A percentile compares a stretch with the other conserved stretches of the same genome.
phyloP scores from a whole-genome alignment of 345 rosid species.

The Pistacia vera region DNA sequence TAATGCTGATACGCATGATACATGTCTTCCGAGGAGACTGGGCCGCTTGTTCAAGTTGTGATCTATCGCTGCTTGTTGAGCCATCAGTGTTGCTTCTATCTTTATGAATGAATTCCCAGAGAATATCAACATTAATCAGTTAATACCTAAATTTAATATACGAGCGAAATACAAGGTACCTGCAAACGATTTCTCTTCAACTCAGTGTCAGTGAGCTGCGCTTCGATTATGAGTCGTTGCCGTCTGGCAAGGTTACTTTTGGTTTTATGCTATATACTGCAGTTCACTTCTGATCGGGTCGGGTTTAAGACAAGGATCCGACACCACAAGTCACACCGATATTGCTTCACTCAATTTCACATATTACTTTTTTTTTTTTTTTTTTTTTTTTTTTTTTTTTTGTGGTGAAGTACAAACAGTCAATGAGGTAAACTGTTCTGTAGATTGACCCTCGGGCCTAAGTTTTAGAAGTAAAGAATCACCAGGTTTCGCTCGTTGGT shows the following conservation, averaged over 20 bases:
- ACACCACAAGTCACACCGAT: background rate
- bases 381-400: too few relatives aligned
- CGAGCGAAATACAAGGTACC: background rate
- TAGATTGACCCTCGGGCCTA: too few relatives aligned
- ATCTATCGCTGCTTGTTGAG: conserved; percentile 18
- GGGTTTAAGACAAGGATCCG: background rate
- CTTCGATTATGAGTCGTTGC: background rate
- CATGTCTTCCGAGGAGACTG: conserved; percentile 56
- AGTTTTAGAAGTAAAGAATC: too few relatives aligned
- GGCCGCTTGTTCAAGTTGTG: conserved; percentile 39
- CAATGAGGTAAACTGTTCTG: too few relatives aligned
- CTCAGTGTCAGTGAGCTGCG: background rate
- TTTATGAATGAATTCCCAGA: background rate
- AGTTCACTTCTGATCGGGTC: background rate
- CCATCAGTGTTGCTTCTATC: conserved; percentile 1
- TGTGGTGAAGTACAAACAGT: too few relatives aligned
- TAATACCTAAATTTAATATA: background rate
- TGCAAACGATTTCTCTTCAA: background rate
- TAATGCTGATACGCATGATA: conserved; percentile 73
- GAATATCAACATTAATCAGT: background rate
- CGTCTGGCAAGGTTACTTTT: background rate
- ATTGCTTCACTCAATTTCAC: background rate
- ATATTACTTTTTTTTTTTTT: too few relatives aligned
- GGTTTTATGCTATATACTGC: too few relatives aligned
- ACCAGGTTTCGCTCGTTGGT: too few relatives aligned